Evolutionary conservation across 441 rosid species (phyloP).

Genomic region (Syzygium malaccense): DNA sequence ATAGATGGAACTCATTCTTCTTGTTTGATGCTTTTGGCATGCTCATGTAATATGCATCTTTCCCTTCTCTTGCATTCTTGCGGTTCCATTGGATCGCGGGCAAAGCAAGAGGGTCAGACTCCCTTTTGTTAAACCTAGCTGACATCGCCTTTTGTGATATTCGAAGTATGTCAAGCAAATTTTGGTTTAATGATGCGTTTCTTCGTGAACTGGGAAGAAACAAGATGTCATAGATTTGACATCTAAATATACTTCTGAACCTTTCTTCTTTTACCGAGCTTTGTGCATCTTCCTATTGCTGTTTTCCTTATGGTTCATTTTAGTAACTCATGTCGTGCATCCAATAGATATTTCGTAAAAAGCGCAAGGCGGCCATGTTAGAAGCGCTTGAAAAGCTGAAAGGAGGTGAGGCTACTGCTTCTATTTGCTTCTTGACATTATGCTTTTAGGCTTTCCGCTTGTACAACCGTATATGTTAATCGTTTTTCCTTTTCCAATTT

Average conservation of each 20-base stretch:
- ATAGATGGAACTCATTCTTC: not conserved
- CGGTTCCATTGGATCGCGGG: not conserved
- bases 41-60: not conserved
- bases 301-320: not conserved
- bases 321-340: not conserved
- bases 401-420: constrained; percentile 34
- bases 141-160: not conserved
- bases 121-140: not conserved
- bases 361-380: constrained; percentile 48
- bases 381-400: constrained; percentile 91
- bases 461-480: not conserved
- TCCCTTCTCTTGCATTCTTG: not conserved
- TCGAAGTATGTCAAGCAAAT: not conserved
- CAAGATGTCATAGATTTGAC: not conserved
- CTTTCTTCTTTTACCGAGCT: not conserved
- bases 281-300: not conserved
- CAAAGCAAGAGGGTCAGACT: not conserved
- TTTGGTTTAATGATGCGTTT: not conserved
- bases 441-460: not conserved
- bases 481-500: not conserved
- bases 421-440: not conserved
- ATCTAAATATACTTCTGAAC: not conserved
- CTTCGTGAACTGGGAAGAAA: not conserved
- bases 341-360: constrained; percentile 39
- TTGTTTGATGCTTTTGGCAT: not conserved